phyloP scores from a whole-genome alignment of 352 stramenopile species.

The Phytophthora pinifolia region DNA sequence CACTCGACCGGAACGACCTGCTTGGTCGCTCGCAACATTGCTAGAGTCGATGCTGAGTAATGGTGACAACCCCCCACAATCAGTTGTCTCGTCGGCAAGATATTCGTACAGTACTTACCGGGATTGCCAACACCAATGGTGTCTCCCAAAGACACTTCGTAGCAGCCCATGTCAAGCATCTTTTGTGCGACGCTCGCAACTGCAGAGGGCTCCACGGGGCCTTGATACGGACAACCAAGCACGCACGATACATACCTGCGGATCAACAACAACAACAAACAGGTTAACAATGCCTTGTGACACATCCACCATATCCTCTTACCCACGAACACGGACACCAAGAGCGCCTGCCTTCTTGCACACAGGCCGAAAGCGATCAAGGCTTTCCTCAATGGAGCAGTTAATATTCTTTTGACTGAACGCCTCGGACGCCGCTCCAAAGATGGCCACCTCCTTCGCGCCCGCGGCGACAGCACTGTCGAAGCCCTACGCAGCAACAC shows the following conservation, averaged over 20 bases:
- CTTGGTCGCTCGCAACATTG: constrained; percentile 81
- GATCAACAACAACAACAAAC: not conserved
- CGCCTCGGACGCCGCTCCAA: constrained; percentile 93
- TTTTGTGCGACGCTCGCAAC: constrained; percentile 84
- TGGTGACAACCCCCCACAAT: not conserved
- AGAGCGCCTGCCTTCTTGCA: constrained; percentile 77
- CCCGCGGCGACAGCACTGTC: constrained; percentile 79
- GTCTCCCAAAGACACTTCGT: constrained; percentile 94
- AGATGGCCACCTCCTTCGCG: constrained; percentile 95
- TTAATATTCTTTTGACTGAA: constrained; percentile 98
- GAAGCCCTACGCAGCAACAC: constrained; percentile 61
- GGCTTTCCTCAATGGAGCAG: constrained; percentile 94
- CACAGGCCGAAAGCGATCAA: constrained; percentile 92
- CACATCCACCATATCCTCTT: constrained; percentile 6
- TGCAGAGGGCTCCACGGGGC: constrained; percentile 72
- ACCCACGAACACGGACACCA: constrained; percentile 90
- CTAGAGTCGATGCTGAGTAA: constrained; percentile 67
- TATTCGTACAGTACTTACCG: constrained; percentile 31
- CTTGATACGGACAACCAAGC: constrained; percentile 96
- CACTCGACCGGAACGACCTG: constrained; percentile 80
- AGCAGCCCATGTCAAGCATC: constrained; percentile 94
- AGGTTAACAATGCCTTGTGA: not conserved
- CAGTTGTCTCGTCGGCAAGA: not conserved
- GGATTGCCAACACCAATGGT: constrained; percentile 94
- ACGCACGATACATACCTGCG: constrained; percentile 95